Percentiles rank a stretch among this genome's conserved stretches.
phyloP scores from a whole-genome alignment of 139 green algal species.

The Asterochloris erici region DNA sequence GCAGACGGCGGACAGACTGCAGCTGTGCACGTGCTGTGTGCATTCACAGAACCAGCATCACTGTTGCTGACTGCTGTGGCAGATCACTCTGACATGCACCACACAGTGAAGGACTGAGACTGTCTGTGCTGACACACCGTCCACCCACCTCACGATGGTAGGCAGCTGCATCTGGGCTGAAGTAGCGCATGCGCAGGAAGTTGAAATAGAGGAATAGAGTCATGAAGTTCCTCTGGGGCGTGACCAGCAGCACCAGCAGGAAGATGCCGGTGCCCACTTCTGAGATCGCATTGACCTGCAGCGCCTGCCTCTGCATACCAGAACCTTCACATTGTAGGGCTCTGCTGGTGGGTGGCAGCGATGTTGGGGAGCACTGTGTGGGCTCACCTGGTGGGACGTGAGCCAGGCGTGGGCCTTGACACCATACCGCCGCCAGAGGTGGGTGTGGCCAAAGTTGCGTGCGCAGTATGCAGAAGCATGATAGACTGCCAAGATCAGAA shows the following conservation, averaged over 20 bases:
- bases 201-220: slow-evolving; percentile 27
- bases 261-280: slow-evolving; percentile 32
- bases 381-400: slow-evolving; percentile 7
- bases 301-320: slow-evolving; percentile 21
- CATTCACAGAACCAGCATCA: background rate
- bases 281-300: slow-evolving; percentile 28
- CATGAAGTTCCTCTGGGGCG: slow-evolving; percentile 25
- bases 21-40: no score
- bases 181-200: slow-evolving; percentile 27
- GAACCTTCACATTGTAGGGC: background rate
- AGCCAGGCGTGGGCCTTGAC: background rate
- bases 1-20: background rate
- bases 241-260: slow-evolving; percentile 20
- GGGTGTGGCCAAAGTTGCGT: background rate
- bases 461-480: slow-evolving; percentile 25
- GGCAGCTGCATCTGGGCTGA: slow-evolving; percentile 17
- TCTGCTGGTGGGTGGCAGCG: background rate
- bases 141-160: slow-evolving; percentile 19
- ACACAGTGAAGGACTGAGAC: background rate
- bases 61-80: background rate
- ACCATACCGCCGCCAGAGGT: slow-evolving; percentile 26
- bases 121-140: background rate
- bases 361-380: background rate
- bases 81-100: no score
- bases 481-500: slow-evolving; percentile 22